phyloP scores from a whole-genome alignment of 352 stramenopile species.

The Saprolegnia diclina region DNA sequence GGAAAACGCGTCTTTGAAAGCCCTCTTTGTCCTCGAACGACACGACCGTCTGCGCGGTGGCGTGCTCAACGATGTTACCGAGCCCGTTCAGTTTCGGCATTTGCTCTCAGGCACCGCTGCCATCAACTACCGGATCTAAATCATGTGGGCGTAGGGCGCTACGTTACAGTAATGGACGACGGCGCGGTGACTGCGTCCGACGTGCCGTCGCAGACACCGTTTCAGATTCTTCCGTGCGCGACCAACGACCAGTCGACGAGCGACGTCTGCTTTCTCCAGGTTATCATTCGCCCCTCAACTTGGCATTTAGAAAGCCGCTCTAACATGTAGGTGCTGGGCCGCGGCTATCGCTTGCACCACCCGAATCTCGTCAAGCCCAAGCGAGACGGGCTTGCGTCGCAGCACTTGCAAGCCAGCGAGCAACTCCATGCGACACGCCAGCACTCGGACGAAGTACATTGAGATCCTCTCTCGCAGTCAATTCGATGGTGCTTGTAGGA shows the following conservation, averaged over 20 bases:
- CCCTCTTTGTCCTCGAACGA: slow-evolving; percentile 16
- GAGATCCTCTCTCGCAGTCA: neutral
- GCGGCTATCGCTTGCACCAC: slow-evolving; percentile 12
- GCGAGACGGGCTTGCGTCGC: neutral
- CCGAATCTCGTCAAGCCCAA: slow-evolving; percentile 9
- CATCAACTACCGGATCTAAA: neutral
- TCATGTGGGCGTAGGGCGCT: neutral
- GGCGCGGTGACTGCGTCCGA: too few species aligned
- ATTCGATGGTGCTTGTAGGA: slow-evolving; percentile 3
- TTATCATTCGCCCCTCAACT: neutral
- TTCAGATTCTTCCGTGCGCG: too few species aligned
- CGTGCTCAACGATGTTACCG: neutral
- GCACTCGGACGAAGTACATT: slow-evolving; percentile 12
- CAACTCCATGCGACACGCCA: neutral
- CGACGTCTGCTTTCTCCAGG: too few species aligned
- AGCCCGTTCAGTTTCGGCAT: slow-evolving; percentile 7
- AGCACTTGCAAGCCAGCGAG: neutral
- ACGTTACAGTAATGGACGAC: neutral
- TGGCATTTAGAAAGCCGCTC: neutral
- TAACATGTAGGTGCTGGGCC: neutral
- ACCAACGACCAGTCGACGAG: too few species aligned
- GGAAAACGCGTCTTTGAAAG: slow-evolving; percentile 14
- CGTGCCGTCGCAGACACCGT: too few species aligned
- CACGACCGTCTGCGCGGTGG: neutral
- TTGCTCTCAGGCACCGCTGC: neutral